phyloP scores from a whole-genome alignment of 129 eudicot genomes.

The Flaveria robusta region DNA sequence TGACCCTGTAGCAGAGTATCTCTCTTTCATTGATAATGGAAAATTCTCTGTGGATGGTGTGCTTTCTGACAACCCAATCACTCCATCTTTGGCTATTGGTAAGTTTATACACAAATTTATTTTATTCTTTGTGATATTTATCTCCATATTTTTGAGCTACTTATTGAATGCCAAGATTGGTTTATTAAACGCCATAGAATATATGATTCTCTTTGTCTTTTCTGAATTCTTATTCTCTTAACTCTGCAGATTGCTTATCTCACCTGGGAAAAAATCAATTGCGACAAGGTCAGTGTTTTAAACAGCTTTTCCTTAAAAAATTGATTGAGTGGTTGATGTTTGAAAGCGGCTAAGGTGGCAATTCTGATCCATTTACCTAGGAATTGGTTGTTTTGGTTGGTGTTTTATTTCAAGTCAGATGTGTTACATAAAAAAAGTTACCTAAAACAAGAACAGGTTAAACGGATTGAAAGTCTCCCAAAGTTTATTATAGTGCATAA shows the following conservation, averaged over 20 bases:
- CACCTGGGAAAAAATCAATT: conserved; percentile 55
- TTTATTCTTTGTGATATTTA: conserved; percentile 16
- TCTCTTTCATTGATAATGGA: conserved; percentile 64
- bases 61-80: conserved; percentile 83
- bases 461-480: background rate
- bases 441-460: background rate
- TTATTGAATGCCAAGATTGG: background rate
- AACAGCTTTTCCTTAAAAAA: conserved; percentile 2
- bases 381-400: background rate
- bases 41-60: conserved; percentile 93
- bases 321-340: conserved; percentile 14
- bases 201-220: background rate
- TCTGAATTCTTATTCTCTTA: conserved; percentile 14
- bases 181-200: background rate
- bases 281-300: conserved; percentile 51
- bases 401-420: conserved; percentile 2
- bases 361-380: background rate
- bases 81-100: conserved; percentile 83
- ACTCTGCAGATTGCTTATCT: conserved; percentile 74
- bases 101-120: conserved; percentile 20
- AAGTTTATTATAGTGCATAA: background rate
- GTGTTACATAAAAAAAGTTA: background rate
- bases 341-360: background rate
- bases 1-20: conserved; percentile 80
- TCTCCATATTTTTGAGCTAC: conserved; percentile 4